Base-by-base conservation (phyloP, 805 yeast species). In the Ogataea ramenticola region DNA sequence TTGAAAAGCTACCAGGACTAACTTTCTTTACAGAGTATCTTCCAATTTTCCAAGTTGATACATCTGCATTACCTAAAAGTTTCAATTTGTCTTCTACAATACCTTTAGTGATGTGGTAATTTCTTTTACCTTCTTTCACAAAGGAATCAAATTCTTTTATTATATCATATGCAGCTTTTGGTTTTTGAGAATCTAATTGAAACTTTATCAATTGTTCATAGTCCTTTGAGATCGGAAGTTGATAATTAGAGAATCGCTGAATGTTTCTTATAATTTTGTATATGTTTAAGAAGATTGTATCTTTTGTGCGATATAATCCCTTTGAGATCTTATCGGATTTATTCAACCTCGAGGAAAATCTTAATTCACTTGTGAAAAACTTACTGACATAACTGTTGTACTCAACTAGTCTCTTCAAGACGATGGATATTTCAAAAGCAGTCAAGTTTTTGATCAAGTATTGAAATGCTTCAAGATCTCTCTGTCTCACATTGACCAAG, bases 41-140 rank as follows among this genome's bases (percentile, higher is more conserved):
- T 36, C 48, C 50, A 2, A 62, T 38, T 7, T 35, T 40, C 65
- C 66, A 62, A 4, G 51, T 48, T 22, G 49, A 43, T 4, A 52
- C 52, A 30, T 46, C 47, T 1, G 61, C 56, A 16, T 51, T 45
- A 11, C 61, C 54, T 8, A 57, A 45, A 6, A 61, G 39, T 26
- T 49, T 47, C 30, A 64, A 40, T 40, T 58, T 57, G 12, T 42
- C 35, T 2, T 44, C 40, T 63, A 63, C 60, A 7, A 61, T 29
- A 3, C 40, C 32, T 37, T 57, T 61, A 3, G 60, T 52, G 36
- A 57, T 32, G 15, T 40, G 27, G 12, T 51, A 40, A 12, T 43
- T 39, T 1, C 39, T 11, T 2, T 33, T 12, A 3, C 45, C 43
- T 27, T 45, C 44, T 3, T 26, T 37, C 9, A 10, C 16, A 26